Evolutionary conservation across 1,284 basidiomycete genomes (phyloP), one percentile per base, ranked within the genome.

Genomic region (Austropuccinia psidii): DNA sequence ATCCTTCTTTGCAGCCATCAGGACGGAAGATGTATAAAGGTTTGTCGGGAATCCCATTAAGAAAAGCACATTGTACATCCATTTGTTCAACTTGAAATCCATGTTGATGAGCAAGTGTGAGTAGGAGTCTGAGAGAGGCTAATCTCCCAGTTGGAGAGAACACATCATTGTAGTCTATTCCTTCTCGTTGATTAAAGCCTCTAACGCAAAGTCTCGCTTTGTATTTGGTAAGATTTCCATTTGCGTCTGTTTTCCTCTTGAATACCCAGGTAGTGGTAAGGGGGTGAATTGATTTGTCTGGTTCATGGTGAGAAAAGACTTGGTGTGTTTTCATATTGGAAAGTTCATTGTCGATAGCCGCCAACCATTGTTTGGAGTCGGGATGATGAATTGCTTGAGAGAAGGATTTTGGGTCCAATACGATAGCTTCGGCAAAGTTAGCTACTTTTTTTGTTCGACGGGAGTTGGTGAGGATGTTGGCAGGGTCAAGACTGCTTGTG

Each of bases 261-360:
- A 69, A 69, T 13, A 69, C 54, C 66, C 66, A 69, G 43, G 43
- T 69, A 41, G 31, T 35, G 1, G 15, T 17, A 7, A 58, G 11
- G 3, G n/a, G 6, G 3, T 15, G 15, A 17, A 54, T 24, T 31
- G 29, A 31, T n/a, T n/a, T n/a, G n/a, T n/a, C n/a, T n/a, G n/a
- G n/a, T n/a, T n/a, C n/a, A n/a, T n/a, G n/a, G n/a, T n/a, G n/a
- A n/a, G n/a, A n/a, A 50, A 50, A 69, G 2, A 69, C 50, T 11
- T 55, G 37, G 39, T 54, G 29, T 9, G n/a, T 9, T 39, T 37
- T 29, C 66, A 69, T 54, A 27, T 54, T 57, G 17, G 27, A 19
- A 2, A 69, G 27, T 55, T 69, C 66, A 29, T 41, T 43, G 15
- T 57, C 50, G 21, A 49, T 54, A 37, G 66, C 66, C 13, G 33